Percentiles rank a stretch among this genome's conserved stretches.
Conservation (phyloP, 1,284 basidiomycete genomes). For the Tylopilus orsonianus region DNA sequence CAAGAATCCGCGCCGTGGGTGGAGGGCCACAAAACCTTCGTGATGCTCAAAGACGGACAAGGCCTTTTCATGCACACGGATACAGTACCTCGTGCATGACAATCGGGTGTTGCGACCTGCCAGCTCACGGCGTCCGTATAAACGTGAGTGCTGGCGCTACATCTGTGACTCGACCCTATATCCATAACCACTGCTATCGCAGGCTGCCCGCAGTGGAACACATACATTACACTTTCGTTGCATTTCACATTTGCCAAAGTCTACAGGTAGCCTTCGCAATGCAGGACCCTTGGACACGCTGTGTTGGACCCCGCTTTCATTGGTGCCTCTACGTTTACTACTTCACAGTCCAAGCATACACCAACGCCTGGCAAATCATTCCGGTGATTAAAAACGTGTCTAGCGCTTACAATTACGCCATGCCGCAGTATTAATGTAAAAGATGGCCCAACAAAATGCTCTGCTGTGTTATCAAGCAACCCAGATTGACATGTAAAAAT, state of each 20-base stretch:
- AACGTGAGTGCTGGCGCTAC: neutral
- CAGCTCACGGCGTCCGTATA: neutral
- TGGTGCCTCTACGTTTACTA: neutral
- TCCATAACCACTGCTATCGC: too few relatives aligned
- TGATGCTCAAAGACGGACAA: constrained; percentile 12
- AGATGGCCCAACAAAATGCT: too few relatives aligned
- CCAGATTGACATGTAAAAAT: too few relatives aligned
- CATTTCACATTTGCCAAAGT: neutral
- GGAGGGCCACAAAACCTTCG: constrained; percentile 16
- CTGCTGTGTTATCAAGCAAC: too few relatives aligned
- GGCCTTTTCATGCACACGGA: constrained; percentile 10
- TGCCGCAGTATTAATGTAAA: too few relatives aligned
- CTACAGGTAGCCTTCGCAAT: neutral
- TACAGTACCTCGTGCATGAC: neutral
- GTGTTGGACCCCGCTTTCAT: neutral
- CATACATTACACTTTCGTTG: neutral
- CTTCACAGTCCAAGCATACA: neutral
- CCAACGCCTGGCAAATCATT: neutral
- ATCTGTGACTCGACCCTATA: neutral
- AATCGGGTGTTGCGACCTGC: neutral
- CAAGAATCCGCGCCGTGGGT: constrained; percentile 19
- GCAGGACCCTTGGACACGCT: neutral
- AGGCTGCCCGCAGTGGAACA: neutral
- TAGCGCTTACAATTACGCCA: neutral
- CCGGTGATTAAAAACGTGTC: constrained; percentile 1